These are phyloP conservation scores for Begonia peltatifolia DNA, from an alignment of 306 rosid genomes.

Conservation along the genomic window DNA sequence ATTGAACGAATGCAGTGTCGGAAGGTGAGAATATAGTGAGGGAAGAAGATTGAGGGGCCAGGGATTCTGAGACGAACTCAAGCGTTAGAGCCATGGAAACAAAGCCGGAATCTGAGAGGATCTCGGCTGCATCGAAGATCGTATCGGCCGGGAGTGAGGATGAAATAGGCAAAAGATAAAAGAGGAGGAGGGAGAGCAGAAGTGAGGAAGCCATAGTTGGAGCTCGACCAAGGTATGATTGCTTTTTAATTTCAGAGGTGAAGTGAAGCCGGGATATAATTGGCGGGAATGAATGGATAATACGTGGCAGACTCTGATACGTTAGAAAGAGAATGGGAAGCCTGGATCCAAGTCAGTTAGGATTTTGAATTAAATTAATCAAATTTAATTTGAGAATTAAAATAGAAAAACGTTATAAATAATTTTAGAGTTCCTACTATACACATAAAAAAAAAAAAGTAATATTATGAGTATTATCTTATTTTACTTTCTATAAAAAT, in stretches of 20 bases:
- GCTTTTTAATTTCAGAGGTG: constrained; percentile 3
- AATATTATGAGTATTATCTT: no score
- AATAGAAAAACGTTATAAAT: no score
- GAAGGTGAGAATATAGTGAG: constrained; percentile 75
- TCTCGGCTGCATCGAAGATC: constrained; percentile 46
- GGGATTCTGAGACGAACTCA: constrained; percentile 33
- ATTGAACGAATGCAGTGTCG: constrained; percentile 40
- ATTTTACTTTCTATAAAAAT: no score
- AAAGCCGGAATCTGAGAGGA: constrained; percentile 52
- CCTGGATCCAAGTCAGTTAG: no score
- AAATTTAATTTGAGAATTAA: no score
- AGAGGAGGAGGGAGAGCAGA: constrained; percentile 5
- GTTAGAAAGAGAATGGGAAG: no score
- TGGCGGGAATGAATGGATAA: no score
- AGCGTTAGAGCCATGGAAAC: constrained; percentile 66
- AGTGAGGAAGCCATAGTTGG: constrained; percentile 47
- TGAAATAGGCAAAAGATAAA: constrained; percentile 13
- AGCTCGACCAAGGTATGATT: constrained; percentile 4
- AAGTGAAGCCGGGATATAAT: not conserved
- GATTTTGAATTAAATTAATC: no score
- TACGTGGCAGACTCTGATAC: no score
- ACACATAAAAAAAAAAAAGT: no score
- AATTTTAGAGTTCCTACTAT: no score
- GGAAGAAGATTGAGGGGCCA: constrained; percentile 31
- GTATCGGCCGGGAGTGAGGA: constrained; percentile 24